phyloP scores from a whole-genome alignment of 495 filamentous ascomycete genomes.

The Physcia stellaris region DNA sequence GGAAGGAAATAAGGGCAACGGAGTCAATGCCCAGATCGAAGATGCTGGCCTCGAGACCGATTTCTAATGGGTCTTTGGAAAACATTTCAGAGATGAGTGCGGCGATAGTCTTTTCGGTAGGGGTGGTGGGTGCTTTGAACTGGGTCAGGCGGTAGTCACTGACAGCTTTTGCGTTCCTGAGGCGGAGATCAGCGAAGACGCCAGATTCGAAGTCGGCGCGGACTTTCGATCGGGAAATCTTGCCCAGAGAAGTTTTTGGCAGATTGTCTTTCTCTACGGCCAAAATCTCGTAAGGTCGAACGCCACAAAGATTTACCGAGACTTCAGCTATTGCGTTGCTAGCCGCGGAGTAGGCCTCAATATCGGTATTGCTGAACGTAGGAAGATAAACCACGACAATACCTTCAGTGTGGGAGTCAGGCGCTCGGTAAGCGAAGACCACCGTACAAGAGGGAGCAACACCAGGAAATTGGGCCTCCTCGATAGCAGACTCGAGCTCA shows the following conservation, averaged over 20 bases:
- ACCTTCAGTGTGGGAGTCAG: conserved; percentile 22
- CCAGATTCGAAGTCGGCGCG: conserved; percentile 21
- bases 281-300: conserved; percentile 9
- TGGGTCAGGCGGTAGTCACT: conserved; percentile 3
- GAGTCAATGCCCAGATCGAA: conserved; percentile 32
- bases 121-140: neutral
- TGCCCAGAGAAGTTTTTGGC: conserved; percentile 31
- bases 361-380: conserved; percentile 2
- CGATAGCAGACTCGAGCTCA: conserved; percentile 30
- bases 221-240: conserved; percentile 32
- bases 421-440: conserved; percentile 19
- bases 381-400: conserved; percentile 26
- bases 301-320: neutral
- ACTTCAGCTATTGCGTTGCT: neutral
- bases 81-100: conserved; percentile 14
- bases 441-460: conserved; percentile 16
- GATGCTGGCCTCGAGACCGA: conserved; percentile 22
- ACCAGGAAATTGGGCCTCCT: conserved; percentile 22
- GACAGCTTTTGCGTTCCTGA: neutral
- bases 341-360: conserved; percentile 1
- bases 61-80: conserved; percentile 8
- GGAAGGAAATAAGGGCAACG: conserved; percentile 26
- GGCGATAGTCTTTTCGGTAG: conserved; percentile 9
- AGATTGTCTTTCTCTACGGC: conserved; percentile 11
- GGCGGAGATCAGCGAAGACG: conserved; percentile 10